A percentile compares a stretch with the other conserved stretches of the same genome.
phyloP scores from a whole-genome alignment of 371 early-diverging fungal genomes.

The Apophysomyces elegans region DNA sequence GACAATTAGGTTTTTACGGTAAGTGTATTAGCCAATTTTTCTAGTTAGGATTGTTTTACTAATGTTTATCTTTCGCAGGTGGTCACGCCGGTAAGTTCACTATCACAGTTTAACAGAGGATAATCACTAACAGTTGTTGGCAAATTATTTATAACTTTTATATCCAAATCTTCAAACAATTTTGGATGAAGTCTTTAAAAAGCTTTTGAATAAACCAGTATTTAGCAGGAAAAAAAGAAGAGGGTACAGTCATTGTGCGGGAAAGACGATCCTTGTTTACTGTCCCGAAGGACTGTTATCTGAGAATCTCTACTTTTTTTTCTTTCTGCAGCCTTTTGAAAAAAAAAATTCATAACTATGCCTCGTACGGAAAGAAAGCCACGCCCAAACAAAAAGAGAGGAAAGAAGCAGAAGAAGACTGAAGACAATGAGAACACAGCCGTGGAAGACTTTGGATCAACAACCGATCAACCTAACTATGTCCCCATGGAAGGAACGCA shows the following conservation, averaged over 20 bases:
- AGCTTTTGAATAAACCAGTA: too few species aligned
- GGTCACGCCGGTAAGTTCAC: too few species aligned
- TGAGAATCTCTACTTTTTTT: neutral
- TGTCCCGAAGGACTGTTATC: neutral
- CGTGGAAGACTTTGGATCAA: slow-evolving; percentile 1
- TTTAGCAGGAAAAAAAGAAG: neutral
- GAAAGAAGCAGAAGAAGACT: slow-evolving; percentile 34
- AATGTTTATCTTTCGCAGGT: too few species aligned
- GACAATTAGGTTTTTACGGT: too few species aligned
- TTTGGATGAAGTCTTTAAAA: too few species aligned
- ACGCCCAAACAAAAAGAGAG: slow-evolving; percentile 37
- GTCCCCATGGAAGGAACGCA: slow-evolving; percentile 9
- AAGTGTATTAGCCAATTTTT: too few species aligned
- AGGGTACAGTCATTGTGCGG: neutral
- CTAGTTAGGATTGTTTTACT: too few species aligned
- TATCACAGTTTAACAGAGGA: too few species aligned
- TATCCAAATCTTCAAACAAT: too few species aligned
- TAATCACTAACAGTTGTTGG: too few species aligned
- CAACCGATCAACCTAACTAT: slow-evolving; percentile 1
- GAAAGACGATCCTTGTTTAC: neutral
- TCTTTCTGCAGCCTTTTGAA: neutral
- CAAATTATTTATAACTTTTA: too few species aligned
- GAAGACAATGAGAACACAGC: slow-evolving; percentile 16
- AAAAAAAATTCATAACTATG: slow-evolving; percentile 18
- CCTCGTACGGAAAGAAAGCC: slow-evolving; percentile 40